Percentiles rank a stretch among this genome's conserved stretches.
phyloP scores from a whole-genome alignment of 202 grass and related monocot species.

The Zoysia matrella region DNA sequence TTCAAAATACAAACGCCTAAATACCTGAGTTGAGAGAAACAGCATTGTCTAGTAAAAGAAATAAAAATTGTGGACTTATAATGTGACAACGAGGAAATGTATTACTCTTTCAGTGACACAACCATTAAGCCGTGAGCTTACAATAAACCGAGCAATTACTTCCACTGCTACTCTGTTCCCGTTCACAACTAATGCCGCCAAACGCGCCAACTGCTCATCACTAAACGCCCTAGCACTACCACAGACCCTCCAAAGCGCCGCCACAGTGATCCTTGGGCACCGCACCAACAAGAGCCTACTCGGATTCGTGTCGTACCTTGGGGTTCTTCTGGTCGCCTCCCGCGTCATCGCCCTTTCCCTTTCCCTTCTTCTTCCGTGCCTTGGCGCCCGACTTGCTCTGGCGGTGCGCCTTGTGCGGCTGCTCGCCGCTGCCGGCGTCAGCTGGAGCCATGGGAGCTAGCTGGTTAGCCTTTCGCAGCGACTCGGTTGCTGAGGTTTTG shows the following conservation, averaged over 20 bases:
- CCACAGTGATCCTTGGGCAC: background rate
- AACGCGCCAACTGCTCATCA: too few relatives aligned
- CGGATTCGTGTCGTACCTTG: constrained; percentile 62
- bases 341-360: constrained; percentile 55
- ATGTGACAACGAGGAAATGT: background rate
- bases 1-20: background rate
- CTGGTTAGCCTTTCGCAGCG: constrained; percentile 1
- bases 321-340: constrained; percentile 73
- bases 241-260: background rate
- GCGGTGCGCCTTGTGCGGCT: constrained; percentile 81
- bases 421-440: constrained; percentile 53
- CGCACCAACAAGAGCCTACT: background rate
- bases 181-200: background rate
- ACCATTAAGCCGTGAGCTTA: background rate
- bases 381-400: constrained; percentile 76
- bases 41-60: background rate
- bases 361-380: constrained; percentile 71
- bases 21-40: background rate
- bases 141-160: background rate
- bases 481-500: background rate
- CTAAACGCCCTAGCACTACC: background rate
- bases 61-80: background rate
- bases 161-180: background rate
- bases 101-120: background rate
- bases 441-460: constrained; percentile 30